A percentile compares a stretch with the other conserved stretches of the same genome.
phyloP scores from a whole-genome alignment of 192 early-diverging fungal species.

The Coemansia aciculifera region DNA sequence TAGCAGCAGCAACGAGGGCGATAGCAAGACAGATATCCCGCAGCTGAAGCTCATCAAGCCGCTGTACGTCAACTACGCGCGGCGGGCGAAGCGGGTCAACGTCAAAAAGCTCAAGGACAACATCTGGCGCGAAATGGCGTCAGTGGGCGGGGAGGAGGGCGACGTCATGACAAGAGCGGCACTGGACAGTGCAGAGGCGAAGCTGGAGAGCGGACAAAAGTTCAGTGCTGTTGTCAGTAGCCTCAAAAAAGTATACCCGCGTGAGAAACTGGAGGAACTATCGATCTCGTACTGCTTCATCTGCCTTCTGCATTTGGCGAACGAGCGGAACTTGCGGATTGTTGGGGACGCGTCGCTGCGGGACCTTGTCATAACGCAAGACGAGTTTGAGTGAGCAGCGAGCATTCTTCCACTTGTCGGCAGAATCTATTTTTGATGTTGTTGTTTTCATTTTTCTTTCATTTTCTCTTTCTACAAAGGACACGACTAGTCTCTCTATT shows the following conservation, averaged over 20 bases:
- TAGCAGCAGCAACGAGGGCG: conserved; percentile 8
- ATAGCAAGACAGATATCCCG: conserved; percentile 45
- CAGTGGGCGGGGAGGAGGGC: conserved; percentile 10
- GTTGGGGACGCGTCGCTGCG: conserved; percentile 51
- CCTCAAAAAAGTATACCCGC: conserved; percentile 74
- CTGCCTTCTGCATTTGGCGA: conserved; percentile 93
- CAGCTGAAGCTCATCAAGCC: conserved; percentile 69
- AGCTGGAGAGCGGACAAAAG: conserved; percentile 61
- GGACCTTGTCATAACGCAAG: conserved; percentile 56
- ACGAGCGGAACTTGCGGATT: conserved; percentile 83
- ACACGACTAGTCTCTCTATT: neutral
- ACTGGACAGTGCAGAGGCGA: conserved; percentile 7
- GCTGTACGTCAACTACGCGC: conserved; percentile 75
- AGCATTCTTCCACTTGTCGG: neutral
- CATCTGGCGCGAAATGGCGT: conserved; percentile 79
- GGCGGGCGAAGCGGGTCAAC: conserved; percentile 90
- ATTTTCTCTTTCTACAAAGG: conserved; percentile 6
- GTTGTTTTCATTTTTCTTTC: neutral
- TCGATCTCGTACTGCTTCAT: conserved; percentile 98
- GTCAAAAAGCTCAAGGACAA: conserved; percentile 96
- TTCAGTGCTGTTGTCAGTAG: conserved; percentile 75
- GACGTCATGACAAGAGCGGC: conserved; percentile 6
- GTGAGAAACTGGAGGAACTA: conserved; percentile 82
- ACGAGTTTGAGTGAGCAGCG: conserved; percentile 40
- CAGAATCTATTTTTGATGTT: neutral